Evolutionary conservation across 352 stramenopile genomes (phyloP), one percentile per base, ranked within the genome.

Genomic region (Pythium scleroteichum): DNA sequence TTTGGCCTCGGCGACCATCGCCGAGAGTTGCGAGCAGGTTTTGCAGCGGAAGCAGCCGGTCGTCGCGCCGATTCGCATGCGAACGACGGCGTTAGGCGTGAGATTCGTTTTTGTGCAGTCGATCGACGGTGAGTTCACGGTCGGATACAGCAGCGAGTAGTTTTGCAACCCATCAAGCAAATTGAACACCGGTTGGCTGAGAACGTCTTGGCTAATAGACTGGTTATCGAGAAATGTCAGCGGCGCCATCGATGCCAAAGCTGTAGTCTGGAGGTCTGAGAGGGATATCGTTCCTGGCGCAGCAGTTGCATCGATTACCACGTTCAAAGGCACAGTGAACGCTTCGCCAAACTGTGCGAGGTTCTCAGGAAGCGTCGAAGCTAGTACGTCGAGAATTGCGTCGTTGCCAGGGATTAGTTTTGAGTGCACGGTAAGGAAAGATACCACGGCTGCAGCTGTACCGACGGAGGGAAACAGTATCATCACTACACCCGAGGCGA

Each of bases 1-100:
- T 29, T 63, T 60, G 0, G 75, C 65, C 7, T 67, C 62, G 8
- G 35, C 49, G 7, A 87, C 50, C 9, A 83, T 66, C 5, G 73
- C 52, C 4, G 38, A 41, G 1, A 90, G 63, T 17, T 45, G 46
- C 6, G 71, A 60, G 59, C 82, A 92, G 2, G 68, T 69, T 50
- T 87, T 84, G 49, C 82, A 92, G 20, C 67, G 72, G 50, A 88
- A 90, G 38, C 80, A 92, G 13, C 82, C 81, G 2, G 76, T 87
- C 16, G 55, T 20, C 0, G 66, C 76, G 0, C 76, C 82, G 38
- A 84, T 62, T 7, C 62, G 82, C 82, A 90, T 92, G 33, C 80
- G 76, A 27, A 68, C 71, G 1, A 56, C 51, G 14, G 72, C 41
- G 32, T 66, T 92, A 2, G 70, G 70, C 2, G 68, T 78, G 54